Evolutionary conservation across 805 yeast genomes (phyloP).

Genomic region (Kuraishia ogatae): DNA sequence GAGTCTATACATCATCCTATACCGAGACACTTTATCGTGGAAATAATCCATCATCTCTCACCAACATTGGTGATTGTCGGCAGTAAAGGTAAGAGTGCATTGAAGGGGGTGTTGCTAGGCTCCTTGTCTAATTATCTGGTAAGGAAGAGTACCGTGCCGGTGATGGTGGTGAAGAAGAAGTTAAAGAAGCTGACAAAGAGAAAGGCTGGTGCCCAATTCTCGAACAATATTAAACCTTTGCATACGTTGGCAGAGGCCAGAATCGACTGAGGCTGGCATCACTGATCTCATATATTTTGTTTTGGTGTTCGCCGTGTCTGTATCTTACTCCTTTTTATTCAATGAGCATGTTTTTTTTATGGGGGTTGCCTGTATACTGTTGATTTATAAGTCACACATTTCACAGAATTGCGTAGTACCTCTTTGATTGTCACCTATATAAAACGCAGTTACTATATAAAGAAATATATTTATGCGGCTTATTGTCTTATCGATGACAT

Average conservation of each 20-base stretch:
- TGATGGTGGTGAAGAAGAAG: slow-evolving; percentile 71
- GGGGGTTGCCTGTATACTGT: neutral
- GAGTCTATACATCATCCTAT: slow-evolving; percentile 72
- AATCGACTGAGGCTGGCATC: slow-evolving; percentile 19
- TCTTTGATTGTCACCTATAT: neutral
- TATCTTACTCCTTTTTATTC: no score
- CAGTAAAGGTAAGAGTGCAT: slow-evolving; percentile 62
- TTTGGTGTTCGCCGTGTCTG: neutral
- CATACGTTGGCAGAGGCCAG: slow-evolving; percentile 31
- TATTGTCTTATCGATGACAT: no score
- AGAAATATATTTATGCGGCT: no score
- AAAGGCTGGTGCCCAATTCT: slow-evolving; percentile 34
- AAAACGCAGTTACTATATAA: no score
- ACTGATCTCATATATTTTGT: neutral
- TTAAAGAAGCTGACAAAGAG: slow-evolving; percentile 59
- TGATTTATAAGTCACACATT: neutral
- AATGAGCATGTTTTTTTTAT: neutral
- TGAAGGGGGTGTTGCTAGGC: slow-evolving; percentile 68
- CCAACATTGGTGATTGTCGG: slow-evolving; percentile 74
- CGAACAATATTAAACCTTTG: slow-evolving; percentile 46
- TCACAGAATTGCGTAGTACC: neutral
- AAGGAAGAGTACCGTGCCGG: slow-evolving; percentile 64
- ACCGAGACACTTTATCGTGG: slow-evolving; percentile 63
- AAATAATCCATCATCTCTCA: slow-evolving; percentile 58
- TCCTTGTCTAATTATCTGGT: slow-evolving; percentile 66